Conservation (phyloP, 1,284 basidiomycete species). For the Sphaerobolus stellatus region DNA sequence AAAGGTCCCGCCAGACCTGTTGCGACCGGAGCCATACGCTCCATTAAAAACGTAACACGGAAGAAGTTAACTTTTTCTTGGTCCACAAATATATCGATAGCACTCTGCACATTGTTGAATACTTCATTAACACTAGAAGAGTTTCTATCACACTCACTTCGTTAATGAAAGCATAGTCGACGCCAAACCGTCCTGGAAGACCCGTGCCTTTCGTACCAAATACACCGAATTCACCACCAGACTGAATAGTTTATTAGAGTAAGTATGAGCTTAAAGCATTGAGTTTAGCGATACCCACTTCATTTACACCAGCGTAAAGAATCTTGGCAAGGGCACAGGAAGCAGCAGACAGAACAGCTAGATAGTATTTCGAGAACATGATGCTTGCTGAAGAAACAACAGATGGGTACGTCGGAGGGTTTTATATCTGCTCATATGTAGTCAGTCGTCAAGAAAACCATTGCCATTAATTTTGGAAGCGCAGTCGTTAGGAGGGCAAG, state of each 20-base stretch:
- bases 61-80: constrained; percentile 49
- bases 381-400: too few relatives aligned
- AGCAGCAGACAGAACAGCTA: too few relatives aligned
- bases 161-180: constrained; percentile 49
- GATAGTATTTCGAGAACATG: too few relatives aligned
- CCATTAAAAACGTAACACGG: constrained; percentile 50
- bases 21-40: constrained; percentile 44
- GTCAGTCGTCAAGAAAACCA: too few relatives aligned
- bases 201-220: constrained; percentile 22
- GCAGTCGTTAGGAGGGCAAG: too few relatives aligned
- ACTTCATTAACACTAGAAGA: neutral
- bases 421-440: too few relatives aligned
- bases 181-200: constrained; percentile 44
- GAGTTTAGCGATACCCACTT: constrained; percentile 2
- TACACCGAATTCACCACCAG: constrained; percentile 16
- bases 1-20: constrained; percentile 42
- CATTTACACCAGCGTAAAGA: constrained; percentile 18
- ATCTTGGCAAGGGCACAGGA: constrained; percentile 15
- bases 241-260: neutral
- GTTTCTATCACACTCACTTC: too few relatives aligned
- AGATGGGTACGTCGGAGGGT: too few relatives aligned
- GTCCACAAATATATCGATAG: constrained; percentile 47
- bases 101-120: constrained; percentile 28
- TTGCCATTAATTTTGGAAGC: too few relatives aligned
- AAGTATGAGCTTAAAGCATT: neutral